Base-by-base conservation (phyloP, 805 yeast genomes). In the Candida peoriensis region DNA sequence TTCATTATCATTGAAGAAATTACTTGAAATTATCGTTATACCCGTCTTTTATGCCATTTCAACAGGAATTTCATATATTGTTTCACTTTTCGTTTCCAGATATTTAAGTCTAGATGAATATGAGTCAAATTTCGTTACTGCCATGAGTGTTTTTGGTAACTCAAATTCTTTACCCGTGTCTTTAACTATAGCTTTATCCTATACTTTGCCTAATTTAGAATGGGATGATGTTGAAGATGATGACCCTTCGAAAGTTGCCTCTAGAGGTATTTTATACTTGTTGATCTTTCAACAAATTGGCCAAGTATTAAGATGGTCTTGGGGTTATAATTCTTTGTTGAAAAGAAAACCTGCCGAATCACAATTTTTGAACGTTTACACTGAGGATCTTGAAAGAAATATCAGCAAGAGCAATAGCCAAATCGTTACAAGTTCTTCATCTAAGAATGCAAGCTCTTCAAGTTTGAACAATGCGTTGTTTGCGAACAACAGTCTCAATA, bases 131-230 rank as follows among this genome's bases (percentile, higher is more conserved):
- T 90, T 86, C 51, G 96, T 93, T 32, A 82, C 94, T 16, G 97
- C 96, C 3, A 93, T 93, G 94, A 87, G 93, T 3, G 96, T 89
- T 6, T 90, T 90, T 61, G 97, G 97, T 34, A 93, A 90, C 61
- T 86, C 96, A 28, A 90, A 90, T 65, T 84, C 95, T 9, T 71
- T 90, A 37, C 97, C 98, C 0, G 97, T 90, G 2, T 87, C 96
- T 0, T 69, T 93, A 45, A 83, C 93, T 1, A 64, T 93, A 37
- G 81, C 95, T 1, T 64, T 83, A 43, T 78, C 89, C 2, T 80
- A 79, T 53, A 78, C 90, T 0, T 63, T 83, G 39, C 94, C 93
- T 3, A 76, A 78, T 43, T 64, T 83, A 40, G 71, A 77, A 32
- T 83, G 94, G 94, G 84, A 78, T 37, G 81, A 78, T 41, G 64